phyloP scores from a whole-genome alignment of 2,329 filamentous ascomycete genomes.

The Helminthosporium solani region DNA sequence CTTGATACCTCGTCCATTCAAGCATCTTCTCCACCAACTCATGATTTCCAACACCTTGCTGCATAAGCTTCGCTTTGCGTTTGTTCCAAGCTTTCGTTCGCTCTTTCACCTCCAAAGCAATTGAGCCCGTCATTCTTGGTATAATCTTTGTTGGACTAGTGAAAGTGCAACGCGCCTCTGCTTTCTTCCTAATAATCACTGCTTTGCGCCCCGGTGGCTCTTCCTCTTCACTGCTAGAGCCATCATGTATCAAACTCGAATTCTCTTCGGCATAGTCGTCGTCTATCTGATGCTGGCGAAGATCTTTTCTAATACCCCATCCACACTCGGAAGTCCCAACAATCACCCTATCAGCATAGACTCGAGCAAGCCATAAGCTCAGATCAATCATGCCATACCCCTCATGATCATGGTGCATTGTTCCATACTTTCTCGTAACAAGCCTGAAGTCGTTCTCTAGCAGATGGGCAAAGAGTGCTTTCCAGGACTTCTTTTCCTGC shows the following conservation, averaged over 20 bases:
- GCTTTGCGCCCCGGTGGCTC: background rate
- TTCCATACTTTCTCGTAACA: background rate
- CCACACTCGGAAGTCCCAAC: background rate
- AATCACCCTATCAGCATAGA: background rate
- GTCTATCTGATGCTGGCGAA: background rate
- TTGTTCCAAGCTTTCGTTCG: background rate
- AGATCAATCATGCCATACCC: constrained; percentile 1
- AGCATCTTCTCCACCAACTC: background rate
- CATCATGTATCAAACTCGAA: background rate
- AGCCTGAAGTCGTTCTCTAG: background rate
- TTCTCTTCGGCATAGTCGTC: background rate
- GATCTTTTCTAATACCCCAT: too few species aligned
- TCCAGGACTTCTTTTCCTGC: background rate
- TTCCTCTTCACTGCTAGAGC: background rate
- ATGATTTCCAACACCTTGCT: background rate
- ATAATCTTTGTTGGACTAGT: background rate
- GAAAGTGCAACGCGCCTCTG: background rate
- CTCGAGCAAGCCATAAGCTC: background rate
- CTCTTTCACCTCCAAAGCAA: background rate
- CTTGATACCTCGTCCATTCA: background rate
- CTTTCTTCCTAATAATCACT: background rate
- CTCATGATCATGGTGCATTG: background rate
- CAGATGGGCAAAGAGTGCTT: background rate
- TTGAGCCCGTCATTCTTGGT: background rate
- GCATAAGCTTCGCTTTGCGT: background rate